Evolutionary conservation across 768 basidiomycete genomes (phyloP), one percentile per base, ranked within the genome.

Genomic region (Scleroderma citrinum): DNA sequence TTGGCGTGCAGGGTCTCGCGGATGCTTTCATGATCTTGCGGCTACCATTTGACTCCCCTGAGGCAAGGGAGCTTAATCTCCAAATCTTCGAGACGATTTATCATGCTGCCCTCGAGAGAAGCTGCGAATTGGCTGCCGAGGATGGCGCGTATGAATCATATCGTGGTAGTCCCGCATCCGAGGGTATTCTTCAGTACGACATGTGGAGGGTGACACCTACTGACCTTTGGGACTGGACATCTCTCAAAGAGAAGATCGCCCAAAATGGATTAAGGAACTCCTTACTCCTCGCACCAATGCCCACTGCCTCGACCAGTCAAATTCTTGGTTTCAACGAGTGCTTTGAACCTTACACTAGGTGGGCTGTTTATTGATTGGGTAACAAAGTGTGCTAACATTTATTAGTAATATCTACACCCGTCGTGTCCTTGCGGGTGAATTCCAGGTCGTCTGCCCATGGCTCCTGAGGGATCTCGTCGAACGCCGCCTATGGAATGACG

Each of bases 21-120:
- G 96, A 99, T 60, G 79, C 94, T 2, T 99, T 99, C 76, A 97
- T 98, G 93, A 87, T 87, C 21, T 79, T 99, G 8, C 89, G 87
- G 52, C 82, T 97, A 81, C 90, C 96, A 0, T 99, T 98, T 69
- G 96, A 98, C 59, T 92, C 90, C 2, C 77, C 75, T 16, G 84
- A 81, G 38, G 96, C 95, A 13, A 84, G 86, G 61, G 71, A 83
- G 57, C 82, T 99, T 56, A 98, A 99, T 73, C 76, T 85, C 54
- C 82, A 95, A 70, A 97, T 99, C 68, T 97, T 96, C 66, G 96
- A 99, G 76, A 99, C 96, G 13, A 97, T 99, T 64, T 99, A 98
- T 66, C 92, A 99, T 57, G 95, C 80, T 49, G 89, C 90, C 1
- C 79, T 92, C 21, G 95, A 98, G 69, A 85, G 91, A 4, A 93